Evolutionary conservation across 345 rosid species (phyloP).

Genomic region (Alliaria petiolata): DNA sequence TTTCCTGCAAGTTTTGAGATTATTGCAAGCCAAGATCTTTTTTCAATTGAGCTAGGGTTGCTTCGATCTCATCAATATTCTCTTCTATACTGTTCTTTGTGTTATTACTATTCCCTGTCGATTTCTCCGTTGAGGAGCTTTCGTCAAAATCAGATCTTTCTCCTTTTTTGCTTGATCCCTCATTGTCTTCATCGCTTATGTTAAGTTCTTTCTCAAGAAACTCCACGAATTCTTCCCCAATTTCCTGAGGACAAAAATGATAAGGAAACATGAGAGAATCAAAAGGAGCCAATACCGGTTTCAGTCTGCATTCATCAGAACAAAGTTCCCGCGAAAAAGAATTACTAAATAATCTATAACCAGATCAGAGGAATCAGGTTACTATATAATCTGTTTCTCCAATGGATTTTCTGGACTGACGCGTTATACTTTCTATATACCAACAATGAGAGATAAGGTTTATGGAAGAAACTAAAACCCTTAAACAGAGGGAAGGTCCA

Average conservation of each 20-base stretch:
- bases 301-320: background rate
- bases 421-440: background rate
- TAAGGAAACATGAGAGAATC: slow-evolving; percentile 4
- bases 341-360: too few relatives aligned
- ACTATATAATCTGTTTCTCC: background rate
- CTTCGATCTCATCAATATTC: slow-evolving; percentile 81
- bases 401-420: background rate
- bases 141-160: slow-evolving; percentile 21
- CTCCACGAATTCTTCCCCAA: slow-evolving; percentile 93
- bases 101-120: slow-evolving; percentile 28
- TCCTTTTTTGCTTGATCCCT: slow-evolving; percentile 15
- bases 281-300: background rate
- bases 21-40: slow-evolving; percentile 80
- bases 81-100: slow-evolving; percentile 61
- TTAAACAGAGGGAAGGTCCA: background rate
- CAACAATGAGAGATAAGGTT: background rate
- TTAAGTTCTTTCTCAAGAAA: slow-evolving; percentile 87
- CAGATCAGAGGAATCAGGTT: background rate
- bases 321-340: background rate
- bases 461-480: background rate
- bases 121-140: slow-evolving; percentile 27
- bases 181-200: slow-evolving; percentile 49
- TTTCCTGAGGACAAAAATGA: slow-evolving; percentile 43
- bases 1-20: background rate
- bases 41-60: slow-evolving; percentile 76